These are phyloP conservation scores for Monilinia polystroma DNA, from an alignment of 2,329 filamentous ascomycete species.

Conservation along the genomic window DNA sequence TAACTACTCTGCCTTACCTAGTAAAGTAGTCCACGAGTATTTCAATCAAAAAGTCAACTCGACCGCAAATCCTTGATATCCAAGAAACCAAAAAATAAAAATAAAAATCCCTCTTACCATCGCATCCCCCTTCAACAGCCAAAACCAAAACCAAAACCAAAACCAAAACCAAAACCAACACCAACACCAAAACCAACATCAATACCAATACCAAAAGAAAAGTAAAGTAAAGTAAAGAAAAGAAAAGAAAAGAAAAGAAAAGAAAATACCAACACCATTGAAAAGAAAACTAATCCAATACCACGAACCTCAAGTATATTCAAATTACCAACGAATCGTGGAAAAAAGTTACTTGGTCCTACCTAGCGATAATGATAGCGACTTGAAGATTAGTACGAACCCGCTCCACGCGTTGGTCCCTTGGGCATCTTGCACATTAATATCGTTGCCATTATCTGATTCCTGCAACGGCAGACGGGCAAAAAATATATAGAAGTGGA, in stretches of 20 bases:
- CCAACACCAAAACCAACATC: too few species aligned
- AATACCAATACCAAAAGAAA: too few species aligned
- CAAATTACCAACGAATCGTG: background rate
- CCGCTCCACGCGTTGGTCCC: constrained; percentile 24
- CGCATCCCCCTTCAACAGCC: too few species aligned
- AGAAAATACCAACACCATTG: background rate
- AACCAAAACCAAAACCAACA: too few species aligned
- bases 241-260: too few species aligned
- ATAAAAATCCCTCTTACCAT: background rate
- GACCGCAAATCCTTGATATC: background rate
- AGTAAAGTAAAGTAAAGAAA: too few species aligned
- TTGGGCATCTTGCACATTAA: constrained; percentile 12
- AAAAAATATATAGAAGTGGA: background rate
- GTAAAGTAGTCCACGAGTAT: too few species aligned
- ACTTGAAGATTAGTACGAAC: constrained; percentile 26
- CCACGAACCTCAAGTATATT: background rate
- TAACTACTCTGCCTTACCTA: too few species aligned
- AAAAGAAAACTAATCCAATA: background rate
- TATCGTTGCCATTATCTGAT: constrained; percentile 19
- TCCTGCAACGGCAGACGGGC: constrained; percentile 11
- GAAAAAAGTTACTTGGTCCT: background rate
- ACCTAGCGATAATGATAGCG: constrained; percentile 27
- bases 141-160: too few species aligned
- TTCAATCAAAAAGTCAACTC: constrained; percentile 5
- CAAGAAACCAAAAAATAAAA: background rate